Conservation (phyloP, 2,329 filamentous ascomycete species). For the Alternaria longipes region DNA sequence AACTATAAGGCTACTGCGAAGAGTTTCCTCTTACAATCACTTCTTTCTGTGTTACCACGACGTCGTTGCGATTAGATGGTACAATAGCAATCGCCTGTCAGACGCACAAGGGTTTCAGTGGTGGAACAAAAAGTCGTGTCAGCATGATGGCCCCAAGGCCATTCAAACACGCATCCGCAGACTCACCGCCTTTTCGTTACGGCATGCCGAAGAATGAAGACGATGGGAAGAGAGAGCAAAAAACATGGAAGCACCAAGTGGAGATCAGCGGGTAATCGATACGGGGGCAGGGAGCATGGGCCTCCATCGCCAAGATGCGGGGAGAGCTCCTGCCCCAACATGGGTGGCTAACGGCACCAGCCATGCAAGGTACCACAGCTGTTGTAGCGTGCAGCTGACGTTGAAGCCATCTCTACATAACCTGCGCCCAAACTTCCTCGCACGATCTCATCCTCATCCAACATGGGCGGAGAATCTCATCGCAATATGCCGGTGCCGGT, state of each 20-base stretch:
- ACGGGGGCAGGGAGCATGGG: constrained; percentile 17
- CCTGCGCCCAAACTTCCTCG: background rate
- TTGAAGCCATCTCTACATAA: constrained; percentile 6
- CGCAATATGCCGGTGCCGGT: constrained; percentile 35
- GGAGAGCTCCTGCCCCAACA: constrained; percentile 32
- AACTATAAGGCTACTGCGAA: too few species aligned
- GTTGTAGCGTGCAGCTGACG: constrained; percentile 21
- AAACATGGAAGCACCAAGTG: constrained; percentile 3
- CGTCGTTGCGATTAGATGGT: too few species aligned
- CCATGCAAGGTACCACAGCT: constrained; percentile 39
- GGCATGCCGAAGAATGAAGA: background rate
- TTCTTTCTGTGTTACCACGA: too few species aligned
- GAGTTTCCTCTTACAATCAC: too few species aligned
- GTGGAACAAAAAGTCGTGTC: too few species aligned
- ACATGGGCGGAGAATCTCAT: constrained; percentile 50
- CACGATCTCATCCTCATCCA: constrained; percentile 15
- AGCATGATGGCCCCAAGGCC: too few species aligned
- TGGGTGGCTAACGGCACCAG: constrained; percentile 5
- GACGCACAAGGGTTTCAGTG: too few species aligned
- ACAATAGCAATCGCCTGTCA: too few species aligned
- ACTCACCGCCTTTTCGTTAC: background rate
- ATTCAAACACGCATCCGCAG: background rate
- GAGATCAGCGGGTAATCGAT: constrained; percentile 20
- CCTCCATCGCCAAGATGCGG: constrained; percentile 33
- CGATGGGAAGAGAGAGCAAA: background rate